A percentile compares a stretch with the other conserved stretches of the same genome.
phyloP scores from a whole-genome alignment of 305 asterid genomes.

The Rubia balearica region DNA sequence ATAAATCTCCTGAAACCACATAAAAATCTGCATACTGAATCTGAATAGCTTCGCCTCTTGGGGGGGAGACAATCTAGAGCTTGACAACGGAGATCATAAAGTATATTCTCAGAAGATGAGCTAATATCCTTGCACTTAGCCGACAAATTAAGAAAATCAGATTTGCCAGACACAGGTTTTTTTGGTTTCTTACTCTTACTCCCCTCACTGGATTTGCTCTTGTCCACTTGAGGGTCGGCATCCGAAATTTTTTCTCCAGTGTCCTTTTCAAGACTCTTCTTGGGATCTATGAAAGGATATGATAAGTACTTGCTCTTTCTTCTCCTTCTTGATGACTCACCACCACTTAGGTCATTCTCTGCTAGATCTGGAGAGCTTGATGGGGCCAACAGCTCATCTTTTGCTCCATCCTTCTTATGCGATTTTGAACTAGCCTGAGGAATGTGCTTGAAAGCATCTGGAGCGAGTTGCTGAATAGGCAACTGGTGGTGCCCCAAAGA shows the following conservation, averaged over 20 bases:
- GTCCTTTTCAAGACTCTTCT: conserved; percentile 15
- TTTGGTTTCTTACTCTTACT: conserved; percentile 14
- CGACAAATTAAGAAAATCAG: conserved; percentile 16
- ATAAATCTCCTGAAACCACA: conserved; percentile 45
- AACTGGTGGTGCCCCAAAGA: conserved; percentile 63
- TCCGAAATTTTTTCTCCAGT: conserved; percentile 23
- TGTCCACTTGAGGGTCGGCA: conserved; percentile 14
- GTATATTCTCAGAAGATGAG: conserved; percentile 47
- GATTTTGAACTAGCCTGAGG: conserved; percentile 12
- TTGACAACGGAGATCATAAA: conserved; percentile 35
- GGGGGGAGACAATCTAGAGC: conserved; percentile 40
- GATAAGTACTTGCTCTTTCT: conserved; percentile 82
- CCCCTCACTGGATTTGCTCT: conserved; percentile 5
- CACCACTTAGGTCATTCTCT: conserved; percentile 13
- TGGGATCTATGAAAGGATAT: conserved; percentile 53
- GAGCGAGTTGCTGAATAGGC: conserved; percentile 51
- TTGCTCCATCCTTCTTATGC: conserved; percentile 17
- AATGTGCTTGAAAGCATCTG: conserved; percentile 27
- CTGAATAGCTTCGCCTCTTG: conserved; percentile 32
- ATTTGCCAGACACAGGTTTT: conserved; percentile 28
- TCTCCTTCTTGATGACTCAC: conserved; percentile 41
- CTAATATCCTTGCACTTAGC: conserved; percentile 28
- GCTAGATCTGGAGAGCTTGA: conserved; percentile 18
- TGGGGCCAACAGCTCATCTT: conserved; percentile 12
- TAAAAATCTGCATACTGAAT: conserved; percentile 39